phyloP scores from a whole-genome alignment of 176 grass and related monocot species.

The Miscanthus lutarioriparius region DNA sequence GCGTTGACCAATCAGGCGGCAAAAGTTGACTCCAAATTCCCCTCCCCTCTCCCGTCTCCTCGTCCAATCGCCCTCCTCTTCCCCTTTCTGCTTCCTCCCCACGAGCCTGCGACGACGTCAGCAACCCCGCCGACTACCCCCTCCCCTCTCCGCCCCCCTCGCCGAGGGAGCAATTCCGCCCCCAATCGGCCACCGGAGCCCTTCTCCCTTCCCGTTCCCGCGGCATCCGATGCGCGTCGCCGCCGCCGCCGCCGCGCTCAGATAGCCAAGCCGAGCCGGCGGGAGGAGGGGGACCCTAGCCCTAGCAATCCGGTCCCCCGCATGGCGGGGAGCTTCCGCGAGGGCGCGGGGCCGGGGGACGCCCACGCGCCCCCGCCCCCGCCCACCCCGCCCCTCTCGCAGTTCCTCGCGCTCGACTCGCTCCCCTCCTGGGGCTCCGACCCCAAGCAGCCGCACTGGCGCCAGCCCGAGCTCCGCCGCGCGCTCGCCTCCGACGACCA shows the following conservation, averaged over 20 bases:
- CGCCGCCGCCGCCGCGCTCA: background rate
- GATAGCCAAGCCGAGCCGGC: background rate
- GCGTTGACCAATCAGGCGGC: conserved; percentile 21
- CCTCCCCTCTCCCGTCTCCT: background rate
- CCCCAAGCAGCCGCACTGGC: conserved; percentile 51
- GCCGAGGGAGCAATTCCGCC: conserved; percentile 1
- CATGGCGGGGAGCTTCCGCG: conserved; percentile 55
- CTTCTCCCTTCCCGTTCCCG: background rate
- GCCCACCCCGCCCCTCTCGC: conserved; percentile 38
- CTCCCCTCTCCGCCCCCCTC: background rate
- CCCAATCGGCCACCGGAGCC: background rate
- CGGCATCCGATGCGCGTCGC: background rate
- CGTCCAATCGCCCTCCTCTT: background rate
- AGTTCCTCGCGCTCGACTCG: conserved; percentile 61
- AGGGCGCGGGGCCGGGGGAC: conserved; percentile 17
- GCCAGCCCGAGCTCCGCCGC: conserved; percentile 54
- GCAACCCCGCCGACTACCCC: background rate
- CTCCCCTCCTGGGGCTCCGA: conserved; percentile 38
- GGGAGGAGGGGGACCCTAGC: background rate
- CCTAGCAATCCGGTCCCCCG: background rate
- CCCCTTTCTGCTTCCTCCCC: background rate
- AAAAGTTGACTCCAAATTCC: conserved; percentile 39
- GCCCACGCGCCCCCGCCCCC: conserved; percentile 32
- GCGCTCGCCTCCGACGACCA: conserved; percentile 62
- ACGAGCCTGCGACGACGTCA: background rate